Base-by-base conservation (phyloP, 2,329 filamentous ascomycete genomes). In the Boeremia lycopersici region DNA sequence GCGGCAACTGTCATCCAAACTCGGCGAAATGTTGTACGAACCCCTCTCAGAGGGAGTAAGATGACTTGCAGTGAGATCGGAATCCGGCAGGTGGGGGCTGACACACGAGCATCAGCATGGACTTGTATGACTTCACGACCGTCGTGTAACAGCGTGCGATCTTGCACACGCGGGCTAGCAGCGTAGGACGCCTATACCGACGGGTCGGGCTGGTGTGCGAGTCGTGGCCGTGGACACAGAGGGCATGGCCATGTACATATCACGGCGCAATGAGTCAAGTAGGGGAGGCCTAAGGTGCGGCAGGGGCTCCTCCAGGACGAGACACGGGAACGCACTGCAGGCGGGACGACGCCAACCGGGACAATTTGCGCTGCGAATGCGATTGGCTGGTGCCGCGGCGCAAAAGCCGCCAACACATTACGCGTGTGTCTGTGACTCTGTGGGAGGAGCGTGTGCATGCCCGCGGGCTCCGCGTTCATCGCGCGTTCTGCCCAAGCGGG, bases 71-170 rank as follows among this genome's bases (percentile, higher is more conserved):
- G 43, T 35, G 23, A 38, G 30, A 54, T 41, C 19, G 45, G 25
- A 44, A 45, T 49, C 15, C 35, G 52, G 52, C 47, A 55, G 41
- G 52, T 55, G 52, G 52, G 52, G 52, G 52, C 52, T 55, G 52
- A 55, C 52, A 41, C n/a, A 34, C 34, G 30, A 25, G 45, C 40
- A 54, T 31, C 8, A 19, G 39, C 44, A 44, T 19, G 19, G 19
- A 4, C 12, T 26, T 17, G 36, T 13, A 47, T 35, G 28, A 40
- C 23, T 31, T 25, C 23, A 46, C 15, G 12, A 48, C 29, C 17
- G 29, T 23, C n/a, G 35, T 40, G 17, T 29, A 35, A 29, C 13
- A 12, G 40, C 13, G 30, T 38, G 48, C 17, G 29, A 41, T 46
- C 35, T 12, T 13, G 7, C 19, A 12, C n/a, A 19, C 11, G 15